Evolutionary conservation across 305 asterid genomes (phyloP).

Genomic region (Plantago rigida): DNA sequence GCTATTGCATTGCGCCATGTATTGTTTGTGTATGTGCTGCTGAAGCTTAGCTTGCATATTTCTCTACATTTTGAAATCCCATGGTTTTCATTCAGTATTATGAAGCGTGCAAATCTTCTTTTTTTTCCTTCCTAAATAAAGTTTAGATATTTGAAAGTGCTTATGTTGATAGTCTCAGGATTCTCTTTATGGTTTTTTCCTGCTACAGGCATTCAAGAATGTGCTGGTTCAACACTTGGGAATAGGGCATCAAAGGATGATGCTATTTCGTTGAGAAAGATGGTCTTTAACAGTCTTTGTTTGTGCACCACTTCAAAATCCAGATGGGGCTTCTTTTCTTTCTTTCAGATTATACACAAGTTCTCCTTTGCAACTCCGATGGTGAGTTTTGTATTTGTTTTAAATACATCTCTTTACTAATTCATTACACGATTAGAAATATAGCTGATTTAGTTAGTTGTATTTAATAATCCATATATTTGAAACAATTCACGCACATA

Average conservation of each 20-base stretch:
- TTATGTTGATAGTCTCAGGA: slow-evolving; percentile 21
- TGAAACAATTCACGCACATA: neutral
- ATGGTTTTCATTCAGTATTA: slow-evolving; percentile 3
- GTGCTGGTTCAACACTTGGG: slow-evolving; percentile 66
- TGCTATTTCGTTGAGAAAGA: slow-evolving; percentile 11
- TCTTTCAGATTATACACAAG: slow-evolving; percentile 26
- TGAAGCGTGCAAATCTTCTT: slow-evolving; percentile 18
- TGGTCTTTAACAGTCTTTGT: slow-evolving; percentile 25
- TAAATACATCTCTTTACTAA: neutral
- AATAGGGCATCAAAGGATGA: slow-evolving; percentile 31
- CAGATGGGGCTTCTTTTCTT: slow-evolving; percentile 25
- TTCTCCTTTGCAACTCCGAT: slow-evolving; percentile 25
- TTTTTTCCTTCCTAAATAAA: slow-evolving; percentile 10
- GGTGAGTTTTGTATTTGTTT: slow-evolving; percentile 19
- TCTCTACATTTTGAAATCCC: slow-evolving; percentile 1
- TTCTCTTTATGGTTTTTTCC: slow-evolving; percentile 27
- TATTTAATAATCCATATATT: slow-evolving; percentile 6
- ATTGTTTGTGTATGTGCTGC: slow-evolving; percentile 7
- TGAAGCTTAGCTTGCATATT: slow-evolving; percentile 20
- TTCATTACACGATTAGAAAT: neutral
- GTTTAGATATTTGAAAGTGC: slow-evolving; percentile 6
- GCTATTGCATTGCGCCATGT: slow-evolving; percentile 24
- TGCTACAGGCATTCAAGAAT: slow-evolving; percentile 66
- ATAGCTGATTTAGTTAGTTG: slow-evolving; percentile 17
- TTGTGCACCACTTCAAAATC: slow-evolving; percentile 24